These are phyloP conservation scores for Lithospermum erythrorhizon DNA, from an alignment of 257 asterid species.

Conservation along the genomic window DNA sequence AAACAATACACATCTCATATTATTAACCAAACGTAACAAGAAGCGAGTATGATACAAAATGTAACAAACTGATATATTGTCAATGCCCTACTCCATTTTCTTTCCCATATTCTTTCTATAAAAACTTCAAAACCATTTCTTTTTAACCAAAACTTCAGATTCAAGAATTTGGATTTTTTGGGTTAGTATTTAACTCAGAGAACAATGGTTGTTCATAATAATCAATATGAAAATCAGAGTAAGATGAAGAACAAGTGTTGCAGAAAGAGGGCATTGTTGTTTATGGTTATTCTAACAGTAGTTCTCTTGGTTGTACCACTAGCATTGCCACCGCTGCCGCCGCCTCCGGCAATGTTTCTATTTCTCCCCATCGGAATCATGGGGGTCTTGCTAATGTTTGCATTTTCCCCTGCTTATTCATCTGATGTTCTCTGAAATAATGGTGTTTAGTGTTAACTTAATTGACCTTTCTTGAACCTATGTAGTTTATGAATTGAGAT, in stretches of 20 bases:
- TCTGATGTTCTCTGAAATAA: conserved; percentile 17
- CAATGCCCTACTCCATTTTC: no score
- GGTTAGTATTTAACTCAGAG: no score
- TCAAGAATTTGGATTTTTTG: no score
- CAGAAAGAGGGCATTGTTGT: conserved; percentile 4
- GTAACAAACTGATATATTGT: no score
- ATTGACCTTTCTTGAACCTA: no score
- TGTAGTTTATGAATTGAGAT: no score
- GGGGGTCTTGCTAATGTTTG: conserved; percentile 33
- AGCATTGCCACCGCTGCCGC: conserved; percentile 62
- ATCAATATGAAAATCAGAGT: neutral
- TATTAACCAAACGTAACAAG: no score
- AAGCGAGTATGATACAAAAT: no score
- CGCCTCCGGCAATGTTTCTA: conserved; percentile 47
- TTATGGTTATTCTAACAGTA: conserved; percentile 28
- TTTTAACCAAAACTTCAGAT: no score
- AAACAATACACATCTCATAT: no score
- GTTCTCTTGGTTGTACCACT: conserved; percentile 33
- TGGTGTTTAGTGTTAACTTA: neutral
- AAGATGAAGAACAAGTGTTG: neutral
- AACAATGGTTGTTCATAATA: neutral
- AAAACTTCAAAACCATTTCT: no score
- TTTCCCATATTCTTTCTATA: no score
- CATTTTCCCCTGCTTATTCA: conserved; percentile 29
- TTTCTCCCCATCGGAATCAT: conserved; percentile 48